Base-by-base conservation (phyloP, 129 eudicot genomes). In the Dittrichia graveolens region DNA sequence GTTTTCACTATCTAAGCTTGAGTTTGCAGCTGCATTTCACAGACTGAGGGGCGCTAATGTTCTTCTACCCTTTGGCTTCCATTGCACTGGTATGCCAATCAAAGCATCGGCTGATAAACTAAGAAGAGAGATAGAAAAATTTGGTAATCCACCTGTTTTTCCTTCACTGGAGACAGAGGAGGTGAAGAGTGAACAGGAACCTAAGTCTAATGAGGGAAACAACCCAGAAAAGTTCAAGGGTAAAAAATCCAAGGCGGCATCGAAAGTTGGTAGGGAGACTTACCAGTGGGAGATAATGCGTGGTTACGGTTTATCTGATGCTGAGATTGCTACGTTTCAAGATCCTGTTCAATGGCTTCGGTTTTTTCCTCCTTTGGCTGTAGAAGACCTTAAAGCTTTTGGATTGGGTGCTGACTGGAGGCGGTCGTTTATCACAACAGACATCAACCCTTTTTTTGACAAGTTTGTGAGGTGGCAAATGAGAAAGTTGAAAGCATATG, bases 241-340 rank as follows among this genome's bases (percentile, higher is more conserved):
- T 0, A 91, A 91, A 77, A 91, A 91, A 74, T 88, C 95, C 5
- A 91, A 91, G 79, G 90, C 82, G 15, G 83, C 86, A 8, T 85
- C 97, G 0, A 91, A 91, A 70, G 14, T 89, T 14, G 95, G 95
- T 35, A 80, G 71, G 31, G 84, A 88, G 57, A 83, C 83, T 68
- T 91, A 85, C 70, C 97, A 88, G 61, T 91, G 97, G 97, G 95
- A 91, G 82, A 91, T 91, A 42, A 91, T 91, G 97, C 83, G 83
- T 47, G 85, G 95, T 74, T 91, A 83, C 31, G 97, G 92, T 63
- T 82, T 91, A 55, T 71, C 95, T 14, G 97, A 91, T 67, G 85
- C 79, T 52, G 97, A 91, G 62, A 91, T 91, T 50, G 83, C 86
- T 31, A 82, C 76, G 50, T 91, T 91, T 72, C 88, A 86, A 67